phyloP scores from a whole-genome alignment of 805 yeast species.

The Danielia reshetovae region DNA sequence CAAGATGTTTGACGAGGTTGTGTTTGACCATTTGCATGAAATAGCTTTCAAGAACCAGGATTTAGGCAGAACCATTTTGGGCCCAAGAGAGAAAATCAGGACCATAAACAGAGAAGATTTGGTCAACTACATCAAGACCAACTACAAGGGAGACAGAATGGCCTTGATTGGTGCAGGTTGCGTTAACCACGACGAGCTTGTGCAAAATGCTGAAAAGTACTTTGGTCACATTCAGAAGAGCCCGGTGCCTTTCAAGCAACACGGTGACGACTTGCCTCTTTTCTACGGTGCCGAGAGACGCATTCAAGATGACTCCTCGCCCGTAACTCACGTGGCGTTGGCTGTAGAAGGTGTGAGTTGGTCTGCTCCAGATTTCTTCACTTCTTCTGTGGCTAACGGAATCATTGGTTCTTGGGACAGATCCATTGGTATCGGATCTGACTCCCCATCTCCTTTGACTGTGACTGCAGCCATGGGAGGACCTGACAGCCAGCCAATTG shows the following conservation, averaged over 20 bases:
- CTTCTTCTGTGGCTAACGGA: constrained; percentile 94
- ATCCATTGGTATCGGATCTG: constrained; percentile 76
- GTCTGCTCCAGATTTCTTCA: constrained; percentile 93
- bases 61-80: constrained; percentile 92
- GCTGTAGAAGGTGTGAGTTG: constrained; percentile 98
- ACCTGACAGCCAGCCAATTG: constrained; percentile 60
- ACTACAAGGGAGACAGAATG: constrained; percentile 96
- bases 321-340: constrained; percentile 86
- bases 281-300: constrained; percentile 86
- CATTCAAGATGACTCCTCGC: constrained; percentile 75
- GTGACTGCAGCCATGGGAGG: constrained; percentile 58
- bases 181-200: constrained; percentile 83
- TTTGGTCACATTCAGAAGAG: constrained; percentile 66
- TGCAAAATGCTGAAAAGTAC: constrained; percentile 65
- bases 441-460: constrained; percentile 83
- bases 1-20: constrained; percentile 97
- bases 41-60: constrained; percentile 89
- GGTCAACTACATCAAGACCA: constrained; percentile 71
- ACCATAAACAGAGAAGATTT: constrained; percentile 75
- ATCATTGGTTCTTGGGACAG: constrained; percentile 98
- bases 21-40: constrained; percentile 93
- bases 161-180: constrained; percentile 97
- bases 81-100: constrained; percentile 86
- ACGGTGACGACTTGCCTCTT: constrained; percentile 68
- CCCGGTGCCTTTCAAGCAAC: constrained; percentile 69